These are phyloP conservation scores for Populus deltoides DNA, from an alignment of 345 rosid species.

Conservation along the genomic window DNA sequence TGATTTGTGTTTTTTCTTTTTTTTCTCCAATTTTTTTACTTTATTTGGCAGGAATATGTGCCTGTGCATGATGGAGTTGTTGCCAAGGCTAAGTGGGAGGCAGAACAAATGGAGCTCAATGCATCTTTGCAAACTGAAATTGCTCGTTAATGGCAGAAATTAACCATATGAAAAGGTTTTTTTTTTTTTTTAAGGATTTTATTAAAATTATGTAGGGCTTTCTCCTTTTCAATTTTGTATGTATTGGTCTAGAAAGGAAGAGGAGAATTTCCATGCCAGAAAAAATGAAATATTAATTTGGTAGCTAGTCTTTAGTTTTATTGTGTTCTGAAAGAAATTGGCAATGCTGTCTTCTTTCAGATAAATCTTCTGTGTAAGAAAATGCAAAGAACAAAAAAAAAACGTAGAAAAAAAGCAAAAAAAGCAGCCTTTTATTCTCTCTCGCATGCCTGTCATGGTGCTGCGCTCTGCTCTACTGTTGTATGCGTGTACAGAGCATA, in stretches of 20 bases:
- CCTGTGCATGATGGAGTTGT: constrained; percentile 51
- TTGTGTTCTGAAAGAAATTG: background rate
- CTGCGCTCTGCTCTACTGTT: background rate
- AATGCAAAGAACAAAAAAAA: too few relatives aligned
- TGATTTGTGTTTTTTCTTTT: background rate
- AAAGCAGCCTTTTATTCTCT: constrained; percentile 17
- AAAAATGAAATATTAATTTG: background rate
- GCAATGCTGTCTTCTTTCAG: background rate
- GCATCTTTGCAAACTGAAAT: constrained; percentile 53
- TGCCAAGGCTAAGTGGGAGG: constrained; percentile 57
- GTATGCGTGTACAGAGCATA: too few relatives aligned
- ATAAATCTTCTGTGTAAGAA: background rate
- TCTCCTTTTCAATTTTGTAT: constrained; percentile 20
- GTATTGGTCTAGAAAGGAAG: background rate
- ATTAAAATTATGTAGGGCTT: background rate
- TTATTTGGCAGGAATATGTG: constrained; percentile 47
- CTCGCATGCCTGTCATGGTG: constrained; percentile 19
- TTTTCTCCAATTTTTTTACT: background rate
- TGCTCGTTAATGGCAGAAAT: constrained; percentile 32
- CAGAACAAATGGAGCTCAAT: constrained; percentile 52
- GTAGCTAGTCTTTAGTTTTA: background rate
- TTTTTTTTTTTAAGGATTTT: background rate
- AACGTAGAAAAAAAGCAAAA: constrained; percentile 1
- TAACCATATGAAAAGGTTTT: background rate
- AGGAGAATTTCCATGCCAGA: background rate